Evolutionary conservation across 345 rosid genomes (phyloP), one percentile per base, ranked within the genome.

Genomic region (Lumnitzera littorea): DNA sequence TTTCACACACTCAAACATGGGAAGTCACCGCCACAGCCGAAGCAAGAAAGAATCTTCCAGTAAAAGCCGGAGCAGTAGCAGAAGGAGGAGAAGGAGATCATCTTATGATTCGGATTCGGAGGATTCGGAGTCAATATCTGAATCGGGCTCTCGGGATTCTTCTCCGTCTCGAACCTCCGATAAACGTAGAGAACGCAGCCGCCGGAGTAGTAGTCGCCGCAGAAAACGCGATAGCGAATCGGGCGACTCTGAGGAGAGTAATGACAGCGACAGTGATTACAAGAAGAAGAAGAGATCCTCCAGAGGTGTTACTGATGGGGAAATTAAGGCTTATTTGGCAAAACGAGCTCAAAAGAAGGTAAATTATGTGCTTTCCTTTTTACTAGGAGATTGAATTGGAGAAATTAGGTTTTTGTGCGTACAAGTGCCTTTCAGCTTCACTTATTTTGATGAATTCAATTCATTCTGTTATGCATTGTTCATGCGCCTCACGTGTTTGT

Each of bases 321-420:
- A 86, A 64, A 70, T 94, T 53, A 76, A 83, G 3, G 95, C 84
- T 48, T 90, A 94, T 69, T 13, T 88, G 59, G 74, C 91, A 14
- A 90, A 84, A 67, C 83, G 68, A 68, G 97, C 97, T 29, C 97
- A 90, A 68, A 82, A 76, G 68, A 94, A 84, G 96, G 97, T 90
- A 63, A 12, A 2, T 46, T 52, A 15, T 15, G 9, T 27, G 29
- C 13, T 36, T 36, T 36, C 7, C 43, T 36, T 36, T 7, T 5
- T 36, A 36, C 10, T 0, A 36, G 43, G 9, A 36, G 43, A 36
- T 36, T 36, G 11, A 36, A 5, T 36, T 36, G 9, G 11, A 36
- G 43, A 36, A 5, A 36, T 36, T 6, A 36, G 43, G 43, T 2
- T 36, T 36, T 36, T 6, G 5, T 36, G 9, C 43, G 43, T 36